Conservation (phyloP, 2,329 filamentous ascomycete genomes). For the Coniochaeta prunicola region DNA sequence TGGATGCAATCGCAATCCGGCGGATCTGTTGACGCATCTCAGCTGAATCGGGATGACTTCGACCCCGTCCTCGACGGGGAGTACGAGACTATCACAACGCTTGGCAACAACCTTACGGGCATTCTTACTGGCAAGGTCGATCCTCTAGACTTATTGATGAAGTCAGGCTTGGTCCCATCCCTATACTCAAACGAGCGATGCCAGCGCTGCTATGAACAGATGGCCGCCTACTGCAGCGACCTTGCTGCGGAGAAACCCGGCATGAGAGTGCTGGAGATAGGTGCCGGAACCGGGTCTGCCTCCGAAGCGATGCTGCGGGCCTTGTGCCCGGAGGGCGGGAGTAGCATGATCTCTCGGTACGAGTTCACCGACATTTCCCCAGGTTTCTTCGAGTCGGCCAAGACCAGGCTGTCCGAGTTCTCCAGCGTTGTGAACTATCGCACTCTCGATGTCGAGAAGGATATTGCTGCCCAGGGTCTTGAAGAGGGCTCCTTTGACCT, state of each 20-base stretch:
- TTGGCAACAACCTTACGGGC: no score
- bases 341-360: conserved; percentile 6
- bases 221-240: conserved; percentile 14
- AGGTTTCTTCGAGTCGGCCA: conserved; percentile 23
- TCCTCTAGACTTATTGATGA: no score
- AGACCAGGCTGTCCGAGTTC: conserved; percentile 2
- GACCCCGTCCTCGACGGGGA: no score
- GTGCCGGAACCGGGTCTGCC: conserved; percentile 33
- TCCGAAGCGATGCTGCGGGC: conserved; percentile 25
- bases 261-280: conserved; percentile 28
- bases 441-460: conserved; percentile 1
- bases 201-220: not conserved
- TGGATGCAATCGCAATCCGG: no score
- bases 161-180: no score
- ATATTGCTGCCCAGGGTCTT: conserved; percentile 11
- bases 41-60: no score
- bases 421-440: not conserved
- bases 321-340: conserved; percentile 1
- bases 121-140: no score
- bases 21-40: no score
- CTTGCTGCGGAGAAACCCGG: not conserved
- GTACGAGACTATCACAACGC: no score
- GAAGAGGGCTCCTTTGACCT: not conserved
- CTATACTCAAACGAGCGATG: no score
- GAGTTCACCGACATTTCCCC: conserved; percentile 16